Evolutionary conservation across 495 filamentous ascomycete genomes (phyloP), one percentile per base, ranked within the genome.

Genomic region (Xylaria nigripes): DNA sequence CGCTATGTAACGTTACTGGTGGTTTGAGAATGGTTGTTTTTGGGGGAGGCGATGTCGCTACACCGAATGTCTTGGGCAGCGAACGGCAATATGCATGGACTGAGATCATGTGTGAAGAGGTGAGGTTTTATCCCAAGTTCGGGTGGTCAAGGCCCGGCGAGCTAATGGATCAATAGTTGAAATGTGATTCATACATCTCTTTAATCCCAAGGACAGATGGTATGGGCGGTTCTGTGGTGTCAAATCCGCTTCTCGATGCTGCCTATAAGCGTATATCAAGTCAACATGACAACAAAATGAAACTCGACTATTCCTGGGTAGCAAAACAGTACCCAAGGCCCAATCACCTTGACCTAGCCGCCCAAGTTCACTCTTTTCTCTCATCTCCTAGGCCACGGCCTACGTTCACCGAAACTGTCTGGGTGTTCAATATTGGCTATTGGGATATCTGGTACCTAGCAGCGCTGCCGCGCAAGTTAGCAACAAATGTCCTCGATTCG

Each of bases 391-490:
- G 36, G 16, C 59, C 67, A 12, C 46, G 13, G 2, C 27, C 24
- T 1, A 46, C 68, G 6, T 64, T 67, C 12, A 55, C 42, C 10
- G 72, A 77, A 46, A 77, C 70, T 0, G 50, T 79, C 9, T 77
- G 71, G 64, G 60, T 77, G 1, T 64, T 79, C 6, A 70, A 68
- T 12, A 57, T 77, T 13, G 76, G 76, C 2, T 69, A 71, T 42
- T 76, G 72, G 72, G 76, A 79, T 30, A 60, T 77, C 38, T 76
- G 72, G 66, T 55, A 69, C n/a, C 64, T 76, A 6, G 69, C 75
- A 1, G 58, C 65, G 7, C 49, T 79, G 1, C 71, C 73, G 9
- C 61, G 67, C 4, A 59, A 60, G 3, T 54, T 69, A 4, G 67
- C 62, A n/a, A 58, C 51, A 12, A 41, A 55, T 0, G 38, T 68